Conservation (phyloP, 225 moss, liverwort and hornwort genomes). For the Rhytidiadelphus loreus region DNA sequence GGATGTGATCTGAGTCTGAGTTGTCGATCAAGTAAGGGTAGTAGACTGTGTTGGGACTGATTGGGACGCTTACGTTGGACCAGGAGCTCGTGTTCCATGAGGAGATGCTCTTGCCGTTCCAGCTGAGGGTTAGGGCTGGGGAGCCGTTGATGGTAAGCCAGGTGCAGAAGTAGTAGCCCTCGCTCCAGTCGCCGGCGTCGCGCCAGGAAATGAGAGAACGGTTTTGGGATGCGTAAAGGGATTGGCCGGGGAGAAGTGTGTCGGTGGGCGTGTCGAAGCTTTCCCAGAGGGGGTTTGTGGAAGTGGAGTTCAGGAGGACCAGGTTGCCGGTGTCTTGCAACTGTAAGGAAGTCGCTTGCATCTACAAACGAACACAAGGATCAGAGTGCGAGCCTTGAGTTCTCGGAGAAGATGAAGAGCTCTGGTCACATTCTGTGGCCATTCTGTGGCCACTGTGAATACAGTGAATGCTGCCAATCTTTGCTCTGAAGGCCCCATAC, state of each 20-base stretch:
- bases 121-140: not conserved
- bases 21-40: constrained; percentile 11
- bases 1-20: not conserved
- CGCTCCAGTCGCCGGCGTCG: constrained; percentile 1
- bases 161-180: constrained; percentile 10
- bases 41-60: not conserved
- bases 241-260: constrained; percentile 23
- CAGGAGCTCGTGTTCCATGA: constrained; percentile 26
- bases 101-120: constrained; percentile 35
- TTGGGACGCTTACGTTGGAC: not conserved
- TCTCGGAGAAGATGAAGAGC: not conserved
- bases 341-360: not conserved
- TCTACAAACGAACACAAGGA: not conserved
- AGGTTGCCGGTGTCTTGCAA: constrained; percentile 20
- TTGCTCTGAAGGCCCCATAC: not conserved
- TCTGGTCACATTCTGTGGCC: not conserved
- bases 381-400: not conserved
- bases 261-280: constrained; percentile 43
- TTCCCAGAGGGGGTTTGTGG: not conserved
- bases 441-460: too few species aligned
- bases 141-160: constrained; percentile 9
- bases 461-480: not conserved
- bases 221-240: not conserved
- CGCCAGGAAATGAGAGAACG: constrained; percentile 11
- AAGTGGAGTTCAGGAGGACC: not conserved